phyloP scores from a whole-genome alignment of 495 filamentous ascomycete genomes.

The Articulospora tetracladia region DNA sequence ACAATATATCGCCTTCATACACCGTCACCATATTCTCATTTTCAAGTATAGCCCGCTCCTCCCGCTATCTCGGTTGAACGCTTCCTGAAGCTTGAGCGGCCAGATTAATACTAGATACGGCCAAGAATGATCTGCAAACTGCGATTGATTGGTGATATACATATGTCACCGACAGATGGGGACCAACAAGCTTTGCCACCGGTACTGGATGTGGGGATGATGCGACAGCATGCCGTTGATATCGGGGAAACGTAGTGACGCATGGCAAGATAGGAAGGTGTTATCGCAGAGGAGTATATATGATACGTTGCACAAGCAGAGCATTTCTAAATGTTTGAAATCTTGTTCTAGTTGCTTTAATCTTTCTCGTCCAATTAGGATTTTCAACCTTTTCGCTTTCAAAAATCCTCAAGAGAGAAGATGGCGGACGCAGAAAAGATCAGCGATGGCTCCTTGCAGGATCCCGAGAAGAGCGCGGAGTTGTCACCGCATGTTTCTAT shows the following conservation, averaged over 20 bases:
- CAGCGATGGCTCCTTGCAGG: slow-evolving; percentile 1
- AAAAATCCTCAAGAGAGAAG: no score
- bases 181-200: neutral
- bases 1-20: no score
- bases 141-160: neutral
- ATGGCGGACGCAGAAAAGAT: slow-evolving; percentile 18
- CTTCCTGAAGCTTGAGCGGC: neutral
- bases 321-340: neutral
- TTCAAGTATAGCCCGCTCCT: no score
- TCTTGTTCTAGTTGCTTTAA: neutral
- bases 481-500: slow-evolving; percentile 2
- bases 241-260: neutral
- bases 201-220: neutral
- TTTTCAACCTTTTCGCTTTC: neutral
- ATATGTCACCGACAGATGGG: neutral
- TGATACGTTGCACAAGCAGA: neutral
- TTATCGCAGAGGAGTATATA: neutral
- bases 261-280: neutral
- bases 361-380: neutral
- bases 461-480: slow-evolving; percentile 14
- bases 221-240: neutral
- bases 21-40: no score
- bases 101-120: neutral
- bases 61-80: no score
- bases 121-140: neutral